These are phyloP conservation scores for Pyricularia sp. DNA, from an alignment of 2,329 filamentous ascomycete genomes.

Conservation along the genomic window DNA sequence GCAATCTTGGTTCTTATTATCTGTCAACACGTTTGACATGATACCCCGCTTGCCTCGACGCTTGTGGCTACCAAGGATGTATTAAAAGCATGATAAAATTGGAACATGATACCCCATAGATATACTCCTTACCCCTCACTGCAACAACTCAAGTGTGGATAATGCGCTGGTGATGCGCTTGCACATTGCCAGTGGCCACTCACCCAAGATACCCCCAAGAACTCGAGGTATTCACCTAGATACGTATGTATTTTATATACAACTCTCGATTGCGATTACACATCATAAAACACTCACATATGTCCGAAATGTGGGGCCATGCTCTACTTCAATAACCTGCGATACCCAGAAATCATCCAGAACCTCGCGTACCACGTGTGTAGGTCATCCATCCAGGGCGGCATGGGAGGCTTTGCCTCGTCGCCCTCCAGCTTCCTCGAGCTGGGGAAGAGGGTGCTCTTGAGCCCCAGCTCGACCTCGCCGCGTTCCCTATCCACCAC, in stretches of 20 bases:
- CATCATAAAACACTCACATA: too few species aligned
- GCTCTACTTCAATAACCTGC: constrained; percentile 17
- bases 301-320: too few species aligned
- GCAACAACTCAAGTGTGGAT: neutral
- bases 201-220: neutral
- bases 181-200: neutral
- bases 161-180: neutral
- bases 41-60: neutral
- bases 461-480: constrained; percentile 50
- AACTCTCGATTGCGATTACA: neutral
- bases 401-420: constrained; percentile 17
- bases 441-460: constrained; percentile 47
- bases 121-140: neutral
- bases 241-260: neutral
- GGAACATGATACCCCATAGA: neutral
- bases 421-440: constrained; percentile 20
- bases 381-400: constrained; percentile 20
- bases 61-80: neutral
- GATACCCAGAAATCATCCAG: constrained; percentile 24
- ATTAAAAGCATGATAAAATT: neutral
- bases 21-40: neutral
- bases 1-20: neutral
- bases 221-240: neutral
- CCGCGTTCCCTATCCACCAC: constrained; percentile 43
- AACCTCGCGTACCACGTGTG: constrained; percentile 28